Conservation (phyloP, 176 grass and related monocot species). For the Saccharum spontaneum region DNA sequence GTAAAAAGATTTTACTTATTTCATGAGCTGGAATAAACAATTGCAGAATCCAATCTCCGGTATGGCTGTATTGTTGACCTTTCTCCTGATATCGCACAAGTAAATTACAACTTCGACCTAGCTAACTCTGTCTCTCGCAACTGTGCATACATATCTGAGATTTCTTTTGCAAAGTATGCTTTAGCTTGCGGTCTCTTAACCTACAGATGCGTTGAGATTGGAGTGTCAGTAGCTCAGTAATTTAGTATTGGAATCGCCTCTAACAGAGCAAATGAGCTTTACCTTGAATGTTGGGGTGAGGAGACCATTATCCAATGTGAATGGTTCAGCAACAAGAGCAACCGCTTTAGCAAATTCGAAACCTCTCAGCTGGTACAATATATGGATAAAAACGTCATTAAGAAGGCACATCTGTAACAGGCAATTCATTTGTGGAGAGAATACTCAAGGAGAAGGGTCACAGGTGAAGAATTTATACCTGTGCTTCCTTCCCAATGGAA, state of each 20-base stretch:
- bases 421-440: neutral
- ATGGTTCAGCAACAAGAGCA: constrained; percentile 72
- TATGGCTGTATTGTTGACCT: neutral
- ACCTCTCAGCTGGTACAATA: constrained; percentile 70
- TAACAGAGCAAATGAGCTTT: constrained; percentile 13
- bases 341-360: constrained; percentile 88
- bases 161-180: constrained; percentile 81
- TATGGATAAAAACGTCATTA: neutral
- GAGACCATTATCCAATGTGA: constrained; percentile 90
- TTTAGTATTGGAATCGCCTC: neutral
- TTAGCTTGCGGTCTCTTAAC: constrained; percentile 95
- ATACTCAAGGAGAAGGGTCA: neutral
- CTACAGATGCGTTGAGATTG: constrained; percentile 34
- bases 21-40: neutral
- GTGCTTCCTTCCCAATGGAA: constrained; percentile 74
- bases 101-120: constrained; percentile 27
- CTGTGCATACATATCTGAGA: constrained; percentile 73
- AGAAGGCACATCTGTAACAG: neutral
- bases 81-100: constrained; percentile 16
- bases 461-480: constrained; percentile 42
- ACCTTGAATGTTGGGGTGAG: constrained; percentile 96
- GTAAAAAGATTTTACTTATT: constrained; percentile 20
- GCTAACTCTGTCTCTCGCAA: constrained; percentile 41
- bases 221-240: neutral
- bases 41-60: neutral